Evolutionary conservation across 2,329 filamentous ascomycete species (phyloP), one percentile per base, ranked within the genome.

Genomic region (Paraphoma sp.): DNA sequence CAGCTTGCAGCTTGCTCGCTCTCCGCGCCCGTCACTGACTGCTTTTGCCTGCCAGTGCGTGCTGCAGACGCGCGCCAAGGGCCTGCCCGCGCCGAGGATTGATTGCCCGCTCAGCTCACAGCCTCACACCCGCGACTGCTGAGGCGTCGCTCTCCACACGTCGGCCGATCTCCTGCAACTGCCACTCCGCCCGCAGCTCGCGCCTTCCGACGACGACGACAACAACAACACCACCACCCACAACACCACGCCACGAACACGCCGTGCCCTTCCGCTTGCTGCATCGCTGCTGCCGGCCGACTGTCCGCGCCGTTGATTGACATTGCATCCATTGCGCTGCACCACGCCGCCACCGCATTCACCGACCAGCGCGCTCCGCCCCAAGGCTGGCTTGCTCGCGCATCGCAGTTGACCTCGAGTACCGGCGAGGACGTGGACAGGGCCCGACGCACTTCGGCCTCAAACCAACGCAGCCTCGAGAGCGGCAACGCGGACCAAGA

Each of bases 311-410:
- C 5, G 23, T 5, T 23, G 23, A 23, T 23, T 23, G 23, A 23
- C 23, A 23, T 23, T 23, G 33, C 33, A 36, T 36, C 33, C 9
- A 36, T 36, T 36, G 33, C 33, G 33, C 33, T 36, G 40, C 49
- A 41, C 17, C 8, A 8, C n/a, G 18, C 14, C 12, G 30, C 48
- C 40, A 6, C 47, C 54, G 55, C 54, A 49, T 47, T 57, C 43
- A 55, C 45, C 51, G 45, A 40, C 54, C 50, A 57, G 53, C 54
- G 55, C 54, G 53, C 53, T 50, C 51, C 43, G 16, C 59, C 60
- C 62, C 64, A 58, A 58, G 61, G 53, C 56, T 65, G 60, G 53
- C 56, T 59, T 60, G 53, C 48, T 54, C 54, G 42, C 44, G 53
- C 45, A 41, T 48, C 44, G 40, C 53, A 17, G 41, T 53, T 45